These are phyloP conservation scores for Penicillium sp. DNA, from an alignment of 2,329 filamentous ascomycete genomes.

Conservation along the genomic window DNA sequence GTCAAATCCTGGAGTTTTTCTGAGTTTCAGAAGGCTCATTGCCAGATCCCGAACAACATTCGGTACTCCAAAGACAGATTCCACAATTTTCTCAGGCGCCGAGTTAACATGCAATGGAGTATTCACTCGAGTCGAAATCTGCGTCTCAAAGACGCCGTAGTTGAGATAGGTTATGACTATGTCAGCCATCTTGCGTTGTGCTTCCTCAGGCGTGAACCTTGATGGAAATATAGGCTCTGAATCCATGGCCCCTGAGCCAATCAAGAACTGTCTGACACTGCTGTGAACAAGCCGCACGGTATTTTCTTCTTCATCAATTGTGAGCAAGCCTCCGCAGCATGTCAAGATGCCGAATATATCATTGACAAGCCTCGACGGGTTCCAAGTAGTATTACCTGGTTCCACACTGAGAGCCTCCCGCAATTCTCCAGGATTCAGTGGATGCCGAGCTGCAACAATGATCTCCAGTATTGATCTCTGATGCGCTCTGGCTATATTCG, in stretches of 20 bases:
- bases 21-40: neutral
- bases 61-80: neutral
- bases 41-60: neutral
- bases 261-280: slow-evolving; percentile 3
- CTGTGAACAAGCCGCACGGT: slow-evolving; percentile 1
- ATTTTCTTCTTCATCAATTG: slow-evolving; percentile 1
- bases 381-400: slow-evolving; percentile 3
- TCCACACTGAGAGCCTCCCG: slow-evolving; percentile 4
- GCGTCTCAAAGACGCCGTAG: slow-evolving; percentile 2
- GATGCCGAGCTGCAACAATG: neutral
- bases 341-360: neutral
- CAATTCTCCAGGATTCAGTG: neutral
- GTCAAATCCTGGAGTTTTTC: neutral
- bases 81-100: neutral
- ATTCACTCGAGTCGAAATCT: neutral
- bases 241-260: neutral
- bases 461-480: neutral
- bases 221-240: neutral
- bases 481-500: neutral
- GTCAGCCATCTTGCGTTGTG: neutral
- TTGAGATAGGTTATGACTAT: slow-evolving; percentile 3
- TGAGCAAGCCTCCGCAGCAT: slow-evolving; percentile 3
- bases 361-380: neutral
- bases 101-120: neutral
- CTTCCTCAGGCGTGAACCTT: neutral